These are phyloP conservation scores for Acer saccharum DNA, from an alignment of 345 rosid genomes.

Conservation along the genomic window DNA sequence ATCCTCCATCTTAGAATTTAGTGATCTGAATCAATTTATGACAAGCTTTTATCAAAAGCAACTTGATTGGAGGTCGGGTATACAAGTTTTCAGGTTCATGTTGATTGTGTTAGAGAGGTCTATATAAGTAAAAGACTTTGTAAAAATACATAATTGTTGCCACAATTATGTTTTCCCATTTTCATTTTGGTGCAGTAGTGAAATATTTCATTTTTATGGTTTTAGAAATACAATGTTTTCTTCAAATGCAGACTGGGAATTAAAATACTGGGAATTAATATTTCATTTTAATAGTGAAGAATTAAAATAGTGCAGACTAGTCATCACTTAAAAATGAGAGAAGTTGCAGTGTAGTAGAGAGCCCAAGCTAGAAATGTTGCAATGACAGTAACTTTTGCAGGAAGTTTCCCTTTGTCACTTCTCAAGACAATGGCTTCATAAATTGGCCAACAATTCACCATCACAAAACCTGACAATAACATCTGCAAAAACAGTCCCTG, in stretches of 20 bases:
- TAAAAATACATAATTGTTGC: not conserved
- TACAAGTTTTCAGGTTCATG: not conserved
- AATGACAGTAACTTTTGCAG: conserved; percentile 28
- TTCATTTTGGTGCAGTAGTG: not conserved
- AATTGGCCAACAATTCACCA: conserved; percentile 54
- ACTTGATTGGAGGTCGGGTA: not conserved
- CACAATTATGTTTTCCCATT: not conserved
- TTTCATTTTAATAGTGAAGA: no score
- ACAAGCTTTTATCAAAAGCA: not conserved
- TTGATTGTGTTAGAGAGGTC: not conserved
- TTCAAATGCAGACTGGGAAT: no score
- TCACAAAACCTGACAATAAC: conserved; percentile 42
- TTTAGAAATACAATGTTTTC: not conserved
- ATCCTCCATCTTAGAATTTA: no score
- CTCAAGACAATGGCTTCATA: conserved; percentile 64
- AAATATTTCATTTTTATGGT: not conserved
- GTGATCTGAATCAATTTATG: not conserved
- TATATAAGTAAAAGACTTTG: not conserved
- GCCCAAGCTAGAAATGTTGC: conserved; percentile 32
- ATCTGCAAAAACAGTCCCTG: conserved; percentile 42
- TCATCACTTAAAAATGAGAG: conserved; percentile 30
- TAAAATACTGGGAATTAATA: no score
- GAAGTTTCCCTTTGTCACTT: conserved; percentile 56
- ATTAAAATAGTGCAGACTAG: no score
- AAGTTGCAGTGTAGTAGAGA: conserved; percentile 28